These are phyloP conservation scores for Sporothrix pseudoabietina DNA, from an alignment of 2,329 filamentous ascomycete species.

Conservation along the genomic window DNA sequence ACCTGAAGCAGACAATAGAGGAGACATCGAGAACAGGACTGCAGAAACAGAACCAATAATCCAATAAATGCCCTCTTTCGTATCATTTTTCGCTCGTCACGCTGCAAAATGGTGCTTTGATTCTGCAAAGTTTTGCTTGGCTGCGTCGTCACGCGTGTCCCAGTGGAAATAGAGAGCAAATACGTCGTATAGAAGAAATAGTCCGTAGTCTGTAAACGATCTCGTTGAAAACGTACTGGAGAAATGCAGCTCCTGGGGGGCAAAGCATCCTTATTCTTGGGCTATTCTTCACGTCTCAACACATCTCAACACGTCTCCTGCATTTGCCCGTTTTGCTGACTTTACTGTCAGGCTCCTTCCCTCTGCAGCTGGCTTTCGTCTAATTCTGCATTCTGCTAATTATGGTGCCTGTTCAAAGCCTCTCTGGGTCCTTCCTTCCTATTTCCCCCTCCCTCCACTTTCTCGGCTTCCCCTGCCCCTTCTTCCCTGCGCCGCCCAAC, in stretches of 20 bases:
- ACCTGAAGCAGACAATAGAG: neutral
- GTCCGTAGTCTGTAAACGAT: neutral
- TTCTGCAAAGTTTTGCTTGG: neutral
- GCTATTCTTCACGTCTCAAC: no score
- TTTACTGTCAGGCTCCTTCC: neutral
- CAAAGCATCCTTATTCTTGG: neutral
- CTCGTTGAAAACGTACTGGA: neutral
- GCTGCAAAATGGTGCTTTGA: neutral
- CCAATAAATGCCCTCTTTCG: neutral
- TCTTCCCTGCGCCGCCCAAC: conserved; percentile 14
- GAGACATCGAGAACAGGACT: neutral
- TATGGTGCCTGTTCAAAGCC: neutral
- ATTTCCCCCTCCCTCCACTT: neutral
- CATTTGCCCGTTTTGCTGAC: conserved; percentile 6
- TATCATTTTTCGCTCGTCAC: conserved; percentile 2
- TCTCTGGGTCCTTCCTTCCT: neutral
- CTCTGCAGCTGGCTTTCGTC: neutral
- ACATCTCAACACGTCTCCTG: conserved; percentile 1
- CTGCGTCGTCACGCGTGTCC: conserved; percentile 4
- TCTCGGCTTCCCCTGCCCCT: conserved; percentile 18
- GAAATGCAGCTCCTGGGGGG: neutral
- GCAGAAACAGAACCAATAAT: neutral
- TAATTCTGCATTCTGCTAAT: neutral
- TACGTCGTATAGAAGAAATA: no score
- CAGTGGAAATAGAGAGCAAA: neutral